Conservation (phyloP, 2,329 filamentous ascomycete genomes). For the Penicillium sp. region DNA sequence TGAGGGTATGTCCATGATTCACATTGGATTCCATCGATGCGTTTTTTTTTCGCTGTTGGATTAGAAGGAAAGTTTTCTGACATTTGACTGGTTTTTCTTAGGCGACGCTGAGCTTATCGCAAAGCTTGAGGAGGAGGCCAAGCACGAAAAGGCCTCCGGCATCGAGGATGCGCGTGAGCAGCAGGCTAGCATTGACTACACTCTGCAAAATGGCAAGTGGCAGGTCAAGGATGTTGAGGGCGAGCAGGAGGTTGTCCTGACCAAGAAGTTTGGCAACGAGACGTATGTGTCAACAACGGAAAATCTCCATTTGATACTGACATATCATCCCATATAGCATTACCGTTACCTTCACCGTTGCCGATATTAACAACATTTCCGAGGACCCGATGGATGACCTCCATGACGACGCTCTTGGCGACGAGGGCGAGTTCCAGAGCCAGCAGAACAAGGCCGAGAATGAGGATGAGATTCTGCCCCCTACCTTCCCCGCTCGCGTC, state of each 20-base stretch:
- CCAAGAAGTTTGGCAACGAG: constrained; percentile 79
- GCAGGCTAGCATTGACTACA: constrained; percentile 87
- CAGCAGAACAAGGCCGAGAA: constrained; percentile 48
- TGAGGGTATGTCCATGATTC: constrained; percentile 37
- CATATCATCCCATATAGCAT: constrained; percentile 44
- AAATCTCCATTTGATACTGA: background rate
- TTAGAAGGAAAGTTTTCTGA: constrained; percentile 1
- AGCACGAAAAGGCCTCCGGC: constrained; percentile 77
- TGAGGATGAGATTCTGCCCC: constrained; percentile 47
- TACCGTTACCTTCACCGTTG: constrained; percentile 76
- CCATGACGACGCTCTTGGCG: constrained; percentile 52
- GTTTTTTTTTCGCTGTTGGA: background rate
- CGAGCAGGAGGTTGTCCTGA: constrained; percentile 80
- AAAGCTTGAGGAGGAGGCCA: constrained; percentile 79
- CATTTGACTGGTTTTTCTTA: constrained; percentile 17
- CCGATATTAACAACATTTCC: constrained; percentile 68
- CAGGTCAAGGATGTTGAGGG: constrained; percentile 73
- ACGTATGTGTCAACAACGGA: constrained; percentile 53
- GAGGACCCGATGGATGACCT: constrained; percentile 50
- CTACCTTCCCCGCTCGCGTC: constrained; percentile 71
- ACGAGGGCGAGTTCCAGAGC: constrained; percentile 54
- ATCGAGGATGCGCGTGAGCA: constrained; percentile 66
- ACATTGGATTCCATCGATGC: background rate
- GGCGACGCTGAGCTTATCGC: constrained; percentile 74
- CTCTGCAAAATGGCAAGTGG: constrained; percentile 78